A percentile compares a stretch with the other conserved stretches of the same genome.
Evolutionary conservation across 805 yeast genomes (phyloP).

Genomic region (Komagataella kurtzmanii): DNA sequence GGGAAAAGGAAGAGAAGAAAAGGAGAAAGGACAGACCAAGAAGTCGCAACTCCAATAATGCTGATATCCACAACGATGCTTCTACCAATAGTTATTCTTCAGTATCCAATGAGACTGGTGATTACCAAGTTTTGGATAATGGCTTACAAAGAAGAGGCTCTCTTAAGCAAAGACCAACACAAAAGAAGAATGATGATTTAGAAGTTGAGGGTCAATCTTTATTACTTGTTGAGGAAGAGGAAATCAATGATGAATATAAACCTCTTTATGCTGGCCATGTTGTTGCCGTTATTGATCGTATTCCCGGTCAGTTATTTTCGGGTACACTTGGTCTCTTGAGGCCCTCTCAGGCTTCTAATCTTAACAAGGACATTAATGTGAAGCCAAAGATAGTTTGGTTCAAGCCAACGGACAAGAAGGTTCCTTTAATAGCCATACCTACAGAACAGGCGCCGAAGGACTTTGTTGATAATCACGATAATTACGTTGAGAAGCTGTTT

Average conservation of each 20-base stretch:
- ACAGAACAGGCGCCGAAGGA: conserved; percentile 96
- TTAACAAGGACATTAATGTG: conserved; percentile 39
- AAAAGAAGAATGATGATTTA: conserved; percentile 95
- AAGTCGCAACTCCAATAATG: conserved; percentile 17
- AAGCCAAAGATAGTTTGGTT: conserved; percentile 97
- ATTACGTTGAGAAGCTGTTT: conserved; percentile 68
- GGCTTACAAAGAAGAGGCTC: conserved; percentile 72
- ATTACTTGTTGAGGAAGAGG: conserved; percentile 87
- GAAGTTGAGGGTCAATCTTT: conserved; percentile 97
- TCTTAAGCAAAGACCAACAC: conserved; percentile 87
- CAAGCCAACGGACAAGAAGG: conserved; percentile 96
- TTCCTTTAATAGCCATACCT: conserved; percentile 95
- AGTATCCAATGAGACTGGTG: conserved; percentile 14
- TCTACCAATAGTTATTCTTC: conserved; percentile 31
- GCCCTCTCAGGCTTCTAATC: conserved; percentile 88
- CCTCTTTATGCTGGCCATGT: conserved; percentile 97
- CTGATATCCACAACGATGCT: conserved; percentile 74
- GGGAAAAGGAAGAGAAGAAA: conserved; percentile 95
- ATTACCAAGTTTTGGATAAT: conserved; percentile 10
- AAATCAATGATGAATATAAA: conserved; percentile 80
- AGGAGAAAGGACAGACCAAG: conserved; percentile 50
- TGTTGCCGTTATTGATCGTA: conserved; percentile 94
- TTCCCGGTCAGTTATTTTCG: conserved; percentile 90
- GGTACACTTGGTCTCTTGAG: conserved; percentile 90
- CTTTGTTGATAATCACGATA: conserved; percentile 84